Conservation (phyloP, 495 filamentous ascomycete species). For the Trichoderma asperelloides region DNA sequence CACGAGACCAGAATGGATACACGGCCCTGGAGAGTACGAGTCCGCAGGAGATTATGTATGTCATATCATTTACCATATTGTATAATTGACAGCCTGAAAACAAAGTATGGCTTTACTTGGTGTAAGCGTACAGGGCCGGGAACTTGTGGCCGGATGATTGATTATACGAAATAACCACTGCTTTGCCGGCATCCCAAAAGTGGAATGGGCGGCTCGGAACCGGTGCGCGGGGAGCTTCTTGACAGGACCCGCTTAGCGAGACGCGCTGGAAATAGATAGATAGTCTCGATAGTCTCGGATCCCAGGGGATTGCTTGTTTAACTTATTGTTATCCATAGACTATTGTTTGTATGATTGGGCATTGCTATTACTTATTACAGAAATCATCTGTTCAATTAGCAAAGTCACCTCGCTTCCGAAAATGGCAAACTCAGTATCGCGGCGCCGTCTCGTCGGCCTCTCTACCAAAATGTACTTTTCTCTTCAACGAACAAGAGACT, state of each 20-base stretch:
- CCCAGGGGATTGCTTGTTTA: not conserved
- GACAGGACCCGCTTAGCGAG: not conserved
- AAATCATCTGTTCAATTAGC: not conserved
- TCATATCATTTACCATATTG: not conserved
- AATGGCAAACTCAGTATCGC: constrained; percentile 20
- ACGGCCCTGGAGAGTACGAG: not conserved
- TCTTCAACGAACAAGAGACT: constrained; percentile 51
- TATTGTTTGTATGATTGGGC: too few species aligned
- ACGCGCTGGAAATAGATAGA: not conserved
- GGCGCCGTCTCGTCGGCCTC: constrained; percentile 65
- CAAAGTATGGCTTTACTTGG: not conserved
- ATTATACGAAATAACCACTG: not conserved
- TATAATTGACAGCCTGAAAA: not conserved
- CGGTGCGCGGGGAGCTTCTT: not conserved
- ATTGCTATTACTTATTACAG: too few species aligned
- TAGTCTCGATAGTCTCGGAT: not conserved
- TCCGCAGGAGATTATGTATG: not conserved
- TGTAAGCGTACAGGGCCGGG: not conserved
- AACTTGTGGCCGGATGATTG: not conserved
- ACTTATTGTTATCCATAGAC: not conserved
- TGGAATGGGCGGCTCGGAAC: not conserved
- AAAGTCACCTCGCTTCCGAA: not conserved
- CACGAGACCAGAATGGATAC: not conserved
- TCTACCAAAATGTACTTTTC: constrained; percentile 82
- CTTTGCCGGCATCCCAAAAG: not conserved